Evolutionary conservation across 1,284 basidiomycete genomes (phyloP).

Genomic region (Fomitopsis palustris): DNA sequence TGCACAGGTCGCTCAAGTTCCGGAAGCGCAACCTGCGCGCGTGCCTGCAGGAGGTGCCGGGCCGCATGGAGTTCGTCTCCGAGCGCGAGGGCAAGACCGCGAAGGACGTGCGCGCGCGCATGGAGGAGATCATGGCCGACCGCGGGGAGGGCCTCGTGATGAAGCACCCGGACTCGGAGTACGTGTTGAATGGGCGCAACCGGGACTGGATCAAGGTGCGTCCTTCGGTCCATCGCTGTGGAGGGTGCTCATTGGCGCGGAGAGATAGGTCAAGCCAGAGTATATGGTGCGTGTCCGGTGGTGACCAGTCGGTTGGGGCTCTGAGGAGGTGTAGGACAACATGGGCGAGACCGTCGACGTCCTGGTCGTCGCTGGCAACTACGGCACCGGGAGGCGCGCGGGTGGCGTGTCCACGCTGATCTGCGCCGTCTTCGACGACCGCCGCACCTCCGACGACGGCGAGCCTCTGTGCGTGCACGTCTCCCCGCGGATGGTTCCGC

Average conservation of each 20-base stretch:
- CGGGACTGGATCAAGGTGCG: conserved; percentile 87
- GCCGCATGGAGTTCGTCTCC: conserved; percentile 75
- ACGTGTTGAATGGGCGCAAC: conserved; percentile 81
- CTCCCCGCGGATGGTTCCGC: not conserved
- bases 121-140: conserved; percentile 79
- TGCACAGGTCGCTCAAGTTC: conserved; percentile 58
- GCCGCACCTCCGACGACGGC: conserved; percentile 48
- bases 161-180: conserved; percentile 79
- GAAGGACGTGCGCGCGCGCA: conserved; percentile 72
- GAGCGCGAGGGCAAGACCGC: conserved; percentile 73
- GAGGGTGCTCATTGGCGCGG: not conserved
- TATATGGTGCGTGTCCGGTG: conserved; percentile 76
- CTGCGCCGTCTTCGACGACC: conserved; percentile 75
- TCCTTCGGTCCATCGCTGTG: not conserved
- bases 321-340: conserved; percentile 54
- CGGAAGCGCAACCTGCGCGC: conserved; percentile 68
- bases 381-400: conserved; percentile 67
- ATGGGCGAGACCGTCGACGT: conserved; percentile 89
- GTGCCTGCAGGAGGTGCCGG: conserved; percentile 63
- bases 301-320: not conserved
- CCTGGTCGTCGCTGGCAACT: conserved; percentile 79
- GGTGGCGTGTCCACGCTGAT: conserved; percentile 80
- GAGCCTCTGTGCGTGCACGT: conserved; percentile 52
- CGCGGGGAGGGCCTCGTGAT: conserved; percentile 91
- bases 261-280: conserved; percentile 80